Base-by-base conservation (phyloP, 1,284 basidiomycete genomes). In the Apiotrichum veenhuisii region DNA sequence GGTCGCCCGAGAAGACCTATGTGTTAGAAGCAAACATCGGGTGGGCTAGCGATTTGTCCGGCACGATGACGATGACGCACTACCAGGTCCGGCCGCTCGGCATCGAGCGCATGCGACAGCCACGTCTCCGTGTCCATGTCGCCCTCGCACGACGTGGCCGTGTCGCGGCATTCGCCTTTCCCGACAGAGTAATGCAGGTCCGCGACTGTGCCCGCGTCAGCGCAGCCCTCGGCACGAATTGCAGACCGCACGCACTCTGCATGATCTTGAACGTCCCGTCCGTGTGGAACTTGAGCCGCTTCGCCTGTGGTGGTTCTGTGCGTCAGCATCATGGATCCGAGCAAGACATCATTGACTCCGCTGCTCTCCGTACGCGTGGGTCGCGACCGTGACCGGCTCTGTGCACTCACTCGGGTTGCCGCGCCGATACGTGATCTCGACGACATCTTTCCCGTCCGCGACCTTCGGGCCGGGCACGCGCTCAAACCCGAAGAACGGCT, bases 121-220 rank as follows among this genome's bases (percentile, higher is more conserved):
- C 94, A 83, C 1, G 83, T 80, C 18, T 80, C 81, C 0, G 91
- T 91, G 59, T 87, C 81, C 58, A 85, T 84, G 71, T 94, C 91
- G 2, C 88, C 87, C 33, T 78, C 76, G 40, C 78, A 79, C 1
- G 72, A 69, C 80, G 76, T 67, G 69, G 68, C 54, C 0, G 84
- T 87, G 58, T 93, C 89, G 43, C 83, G 81, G 68, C 91, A 94
- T 12, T 74, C 63, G 1, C 89, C 89, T 44, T 81, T 79, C 4
- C 84, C 84, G 41, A 90, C 87, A 0, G 88, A 89, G 60, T 79
- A 95, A 74, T 96, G 92, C 27, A 95, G 79, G 74, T 96, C 92
- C 2, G 92, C 92, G 30, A 94, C 81, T 73, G 52, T 2, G 17
- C 14, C 45, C 50, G 40, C 11, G 40, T 22, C 40, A 41, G 30